Conservation (phyloP, 78 protist genomes). For the Speleostelium caveatum region DNA sequence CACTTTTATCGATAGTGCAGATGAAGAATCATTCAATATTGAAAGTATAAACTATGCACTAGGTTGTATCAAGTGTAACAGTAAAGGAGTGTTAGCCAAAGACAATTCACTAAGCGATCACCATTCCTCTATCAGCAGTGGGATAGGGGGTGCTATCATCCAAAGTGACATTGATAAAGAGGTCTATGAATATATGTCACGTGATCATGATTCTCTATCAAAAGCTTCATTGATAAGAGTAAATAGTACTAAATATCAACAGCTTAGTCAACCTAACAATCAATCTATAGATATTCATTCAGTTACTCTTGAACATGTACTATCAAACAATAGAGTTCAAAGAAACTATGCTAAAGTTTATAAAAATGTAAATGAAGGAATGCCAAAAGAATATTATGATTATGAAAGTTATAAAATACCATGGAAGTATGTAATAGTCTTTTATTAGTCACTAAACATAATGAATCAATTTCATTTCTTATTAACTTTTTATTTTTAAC, state of each 20-base stretch:
- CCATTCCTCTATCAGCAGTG: conserved; percentile 51
- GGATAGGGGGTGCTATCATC: conserved; percentile 22
- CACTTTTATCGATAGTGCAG: background rate
- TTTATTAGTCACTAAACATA: background rate
- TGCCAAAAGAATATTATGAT: conserved; percentile 72
- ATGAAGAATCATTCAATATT: background rate
- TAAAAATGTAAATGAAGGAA: conserved; percentile 44
- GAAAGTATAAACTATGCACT: background rate
- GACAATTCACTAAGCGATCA: background rate
- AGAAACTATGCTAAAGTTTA: conserved; percentile 61
- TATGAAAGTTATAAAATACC: conserved; percentile 52
- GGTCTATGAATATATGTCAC: conserved; percentile 15
- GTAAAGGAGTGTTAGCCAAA: background rate
- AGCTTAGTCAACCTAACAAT: background rate
- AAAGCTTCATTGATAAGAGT: background rate
- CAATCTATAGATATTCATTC: background rate
- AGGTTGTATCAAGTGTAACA: background rate
- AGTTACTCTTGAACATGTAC: background rate
- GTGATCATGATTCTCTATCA: background rate
- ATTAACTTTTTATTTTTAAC: conserved; percentile 1
- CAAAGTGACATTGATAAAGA: conserved; percentile 15
- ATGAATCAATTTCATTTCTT: background rate
- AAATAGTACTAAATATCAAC: background rate
- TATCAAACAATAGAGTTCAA: conserved; percentile 15
- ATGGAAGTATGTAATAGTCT: conserved; percentile 50